Evolutionary conservation across 2,329 filamentous ascomycete genomes (phyloP).

Genomic region (Botrytis porri): DNA sequence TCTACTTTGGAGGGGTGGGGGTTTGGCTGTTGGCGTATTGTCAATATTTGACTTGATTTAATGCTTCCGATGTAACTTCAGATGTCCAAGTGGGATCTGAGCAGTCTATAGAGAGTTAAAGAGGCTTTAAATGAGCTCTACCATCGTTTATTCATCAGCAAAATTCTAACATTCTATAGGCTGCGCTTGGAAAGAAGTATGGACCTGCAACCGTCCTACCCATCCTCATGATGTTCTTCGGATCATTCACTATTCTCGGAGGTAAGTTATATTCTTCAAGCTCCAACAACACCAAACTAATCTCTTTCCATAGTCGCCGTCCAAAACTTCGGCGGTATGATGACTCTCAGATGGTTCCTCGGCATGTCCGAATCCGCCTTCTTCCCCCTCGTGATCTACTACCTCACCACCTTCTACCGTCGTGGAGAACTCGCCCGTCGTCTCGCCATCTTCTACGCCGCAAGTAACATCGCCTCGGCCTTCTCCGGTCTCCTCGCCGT

Average conservation of each 20-base stretch:
- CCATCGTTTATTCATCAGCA: background rate
- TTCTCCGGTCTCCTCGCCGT: conserved; percentile 46
- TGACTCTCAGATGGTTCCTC: conserved; percentile 67
- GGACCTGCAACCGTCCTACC: conserved; percentile 63
- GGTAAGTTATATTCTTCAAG: conserved; percentile 6
- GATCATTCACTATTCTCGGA: conserved; percentile 55
- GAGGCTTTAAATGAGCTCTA: background rate
- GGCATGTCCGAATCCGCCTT: conserved; percentile 62
- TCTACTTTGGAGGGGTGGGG: background rate
- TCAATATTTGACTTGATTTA: background rate
- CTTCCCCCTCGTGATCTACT: conserved; percentile 62
- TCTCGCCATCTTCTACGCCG: conserved; percentile 65
- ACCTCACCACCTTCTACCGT: conserved; percentile 64
- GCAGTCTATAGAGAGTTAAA: background rate
- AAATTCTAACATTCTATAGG: conserved; percentile 24
- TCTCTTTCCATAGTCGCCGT: conserved; percentile 42
- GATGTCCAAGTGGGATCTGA: background rate
- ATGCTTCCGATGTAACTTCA: background rate
- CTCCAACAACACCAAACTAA: background rate
- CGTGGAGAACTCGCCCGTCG: conserved; percentile 68
- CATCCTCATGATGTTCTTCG: conserved; percentile 66
- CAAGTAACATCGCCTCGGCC: conserved; percentile 38
- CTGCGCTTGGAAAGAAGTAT: conserved; percentile 65
- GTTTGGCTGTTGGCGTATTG: background rate
- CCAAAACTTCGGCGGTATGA: conserved; percentile 61